Evolutionary conservation across 225 moss, liverwort and hornwort species (phyloP), one percentile per base, ranked within the genome.

Genomic region (Polytrichum commune): DNA sequence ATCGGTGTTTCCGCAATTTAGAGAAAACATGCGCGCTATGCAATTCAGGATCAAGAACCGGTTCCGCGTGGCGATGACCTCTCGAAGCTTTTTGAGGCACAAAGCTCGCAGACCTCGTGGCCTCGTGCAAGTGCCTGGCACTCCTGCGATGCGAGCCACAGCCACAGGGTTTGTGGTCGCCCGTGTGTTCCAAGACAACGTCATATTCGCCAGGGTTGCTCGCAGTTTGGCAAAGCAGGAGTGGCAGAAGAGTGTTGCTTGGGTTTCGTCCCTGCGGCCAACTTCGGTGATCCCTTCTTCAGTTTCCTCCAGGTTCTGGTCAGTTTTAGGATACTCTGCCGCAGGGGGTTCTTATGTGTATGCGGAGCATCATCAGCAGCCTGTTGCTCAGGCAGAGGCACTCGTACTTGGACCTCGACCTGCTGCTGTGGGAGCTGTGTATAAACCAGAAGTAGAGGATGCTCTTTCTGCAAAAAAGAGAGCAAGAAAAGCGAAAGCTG

Each of bases 111-210:
- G 82, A 69, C 85, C 64, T 30, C 46, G 46, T 46, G 88, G 81
- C 61, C 73, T 83, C 55, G 89, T 89, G 3, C 35, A 68, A 7
- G 76, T 79, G 1, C 32, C 79, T 2, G 87, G 84, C 38, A 81
- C 80, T 75, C 85, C 83, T 18, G 87, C 90, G 19, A 83, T 89
- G 74, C 83, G 90, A 60, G 93, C 94, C 13, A 94, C 94, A 16
- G 93, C 97, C 8, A 94, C 94, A 25, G 88, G 94, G 58, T 77
- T 98, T 16, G 97, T 87, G 4, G 97, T 90, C 38, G 94, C 94
- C 29, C 97, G 94, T 28, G 94, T 98, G 28, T 98, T 98, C 62
- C 91, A 94, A 69, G 97, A 88, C 19, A 94, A 98, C 57, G 86
- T 93, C 27, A 92, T 94, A 18, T 84, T 98, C 60, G 81, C 94